Base-by-base conservation (phyloP, 345 rosid genomes). In the Citropsis articulata region DNA sequence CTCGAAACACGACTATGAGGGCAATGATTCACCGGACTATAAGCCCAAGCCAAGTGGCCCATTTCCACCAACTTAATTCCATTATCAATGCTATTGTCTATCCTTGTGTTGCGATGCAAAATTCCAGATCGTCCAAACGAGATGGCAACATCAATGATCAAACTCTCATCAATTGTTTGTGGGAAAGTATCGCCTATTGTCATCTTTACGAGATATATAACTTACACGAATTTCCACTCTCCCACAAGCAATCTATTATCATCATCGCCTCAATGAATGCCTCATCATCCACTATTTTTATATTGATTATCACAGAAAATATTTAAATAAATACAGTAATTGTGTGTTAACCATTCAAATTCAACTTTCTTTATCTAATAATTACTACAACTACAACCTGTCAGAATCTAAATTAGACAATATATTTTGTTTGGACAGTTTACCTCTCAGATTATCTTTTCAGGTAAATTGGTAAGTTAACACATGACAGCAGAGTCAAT, bases 21-120 rank as follows among this genome's bases (percentile, higher is more conserved):
- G n/a, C n/a, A n/a, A n/a, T n/a, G n/a, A n/a, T n/a, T n/a, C n/a
- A n/a, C n/a, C n/a, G n/a, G n/a, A n/a, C n/a, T n/a, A n/a, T n/a
- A n/a, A n/a, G n/a, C n/a, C n/a, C n/a, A n/a, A n/a, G n/a, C n/a
- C n/a, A n/a, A n/a, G n/a, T n/a, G n/a, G n/a, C n/a, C 53, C 59
- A 35, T 2, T 31, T 35, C 62, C 69, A 80, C 55, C 75, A 0
- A 57, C 81, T 62, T 24, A 6, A 50, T 78, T 78, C 81, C 79
- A 72, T 35, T 67, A 36, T 6, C 45, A 3, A 45, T 22, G 48
- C 63, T 75, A 22, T 38, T 2, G 22, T 6, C 55, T 3, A 45
- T 45, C 50, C 50, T 45, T 45, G 16, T 0, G 6, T 5, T 6
- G 22, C 19, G 57, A 5, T 1, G 57, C 22, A 53, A 53, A 53